Evolutionary conservation across 768 basidiomycete species (phyloP).

Genomic region (Sporobolomyces phaffii): DNA sequence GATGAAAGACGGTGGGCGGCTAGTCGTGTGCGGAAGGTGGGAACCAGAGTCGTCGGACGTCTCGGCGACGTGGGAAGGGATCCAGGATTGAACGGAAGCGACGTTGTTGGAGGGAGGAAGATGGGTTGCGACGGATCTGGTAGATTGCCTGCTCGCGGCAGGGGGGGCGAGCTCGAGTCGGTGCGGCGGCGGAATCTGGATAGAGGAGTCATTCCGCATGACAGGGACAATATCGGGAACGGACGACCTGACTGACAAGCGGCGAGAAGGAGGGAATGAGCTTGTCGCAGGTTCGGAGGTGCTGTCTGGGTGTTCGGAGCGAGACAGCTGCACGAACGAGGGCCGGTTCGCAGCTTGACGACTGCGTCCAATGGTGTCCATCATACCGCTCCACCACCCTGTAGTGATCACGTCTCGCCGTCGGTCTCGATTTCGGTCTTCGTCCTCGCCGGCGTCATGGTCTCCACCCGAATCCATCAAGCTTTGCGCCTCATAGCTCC

Average conservation of each 20-base stretch:
- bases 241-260: neutral
- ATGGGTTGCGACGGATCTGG: too few relatives aligned
- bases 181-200: constrained; percentile 9
- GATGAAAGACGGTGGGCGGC: constrained; percentile 10
- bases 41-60: constrained; percentile 1
- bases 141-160: too few relatives aligned
- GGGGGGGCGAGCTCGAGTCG: neutral
- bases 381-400: constrained; percentile 1
- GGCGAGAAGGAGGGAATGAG: neutral
- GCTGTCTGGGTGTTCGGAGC: neutral
- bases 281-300: neutral
- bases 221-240: neutral
- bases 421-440: neutral
- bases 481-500: neutral
- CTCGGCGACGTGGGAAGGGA: neutral
- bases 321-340: constrained; percentile 6
- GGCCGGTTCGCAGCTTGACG: neutral
- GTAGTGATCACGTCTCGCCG: neutral
- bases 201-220: neutral
- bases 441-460: too few relatives aligned
- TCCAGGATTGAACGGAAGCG: neutral
- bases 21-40: neutral
- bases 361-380: neutral
- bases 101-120: too few relatives aligned
- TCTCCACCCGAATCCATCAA: too few relatives aligned